Evolutionary conservation across 345 rosid genomes (phyloP).

Genomic region (Ceriops tagal): DNA sequence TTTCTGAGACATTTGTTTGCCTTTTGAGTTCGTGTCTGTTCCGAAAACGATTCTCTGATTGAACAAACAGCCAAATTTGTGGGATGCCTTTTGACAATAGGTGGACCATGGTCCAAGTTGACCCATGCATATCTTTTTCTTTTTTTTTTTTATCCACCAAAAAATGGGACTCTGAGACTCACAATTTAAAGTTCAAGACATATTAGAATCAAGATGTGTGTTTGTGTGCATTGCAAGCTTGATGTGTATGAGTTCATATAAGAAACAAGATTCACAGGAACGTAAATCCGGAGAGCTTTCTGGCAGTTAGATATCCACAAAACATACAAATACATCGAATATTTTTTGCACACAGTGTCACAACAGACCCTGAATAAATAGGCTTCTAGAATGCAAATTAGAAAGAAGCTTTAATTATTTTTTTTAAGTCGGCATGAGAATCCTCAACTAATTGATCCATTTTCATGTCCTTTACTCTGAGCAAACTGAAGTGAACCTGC

Average conservation of each 20-base stretch:
- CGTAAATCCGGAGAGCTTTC: no score
- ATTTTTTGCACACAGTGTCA: background rate
- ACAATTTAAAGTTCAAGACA: no score
- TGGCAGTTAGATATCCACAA: no score
- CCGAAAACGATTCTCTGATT: conserved; percentile 1
- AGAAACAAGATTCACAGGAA: no score
- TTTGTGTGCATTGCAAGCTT: no score
- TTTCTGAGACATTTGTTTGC: background rate
- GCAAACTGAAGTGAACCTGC: background rate
- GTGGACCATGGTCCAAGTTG: conserved; percentile 2
- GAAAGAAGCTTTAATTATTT: background rate
- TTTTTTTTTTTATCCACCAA: no score
- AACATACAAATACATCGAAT: background rate
- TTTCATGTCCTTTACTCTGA: background rate
- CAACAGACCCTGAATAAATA: background rate
- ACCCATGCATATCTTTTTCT: background rate
- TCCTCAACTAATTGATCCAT: conserved; percentile 1
- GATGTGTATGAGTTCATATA: no score
- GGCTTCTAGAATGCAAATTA: conserved; percentile 8
- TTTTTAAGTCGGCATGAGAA: conserved; percentile 1
- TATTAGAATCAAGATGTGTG: no score
- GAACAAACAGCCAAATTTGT: conserved; percentile 1
- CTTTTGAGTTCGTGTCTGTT: background rate
- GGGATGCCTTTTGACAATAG: conserved; percentile 4
- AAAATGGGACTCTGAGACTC: no score